Conservation (phyloP, 805 yeast species). For the Candida fluviatilis region DNA sequence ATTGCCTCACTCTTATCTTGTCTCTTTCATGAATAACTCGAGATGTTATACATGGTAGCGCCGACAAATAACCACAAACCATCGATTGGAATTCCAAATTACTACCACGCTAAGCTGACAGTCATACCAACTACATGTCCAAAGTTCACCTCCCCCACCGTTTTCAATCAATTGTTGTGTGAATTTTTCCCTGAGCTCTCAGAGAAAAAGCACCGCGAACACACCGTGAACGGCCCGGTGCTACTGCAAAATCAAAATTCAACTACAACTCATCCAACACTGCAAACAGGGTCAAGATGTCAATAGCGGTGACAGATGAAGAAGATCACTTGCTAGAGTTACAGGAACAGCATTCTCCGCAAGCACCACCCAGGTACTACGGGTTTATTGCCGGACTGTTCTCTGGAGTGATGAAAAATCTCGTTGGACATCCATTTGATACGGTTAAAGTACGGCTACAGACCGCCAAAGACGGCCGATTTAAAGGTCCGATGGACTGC, state of each 20-base stretch:
- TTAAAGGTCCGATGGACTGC: conserved; percentile 82
- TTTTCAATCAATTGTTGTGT: too few species aligned
- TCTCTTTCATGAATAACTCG: too few species aligned
- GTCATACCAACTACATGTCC: too few species aligned
- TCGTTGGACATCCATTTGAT: conserved; percentile 92
- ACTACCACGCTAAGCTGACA: too few species aligned
- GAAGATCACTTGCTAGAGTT: conserved; percentile 19
- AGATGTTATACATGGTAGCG: too few species aligned
- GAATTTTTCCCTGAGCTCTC: too few species aligned
- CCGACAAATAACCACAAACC: too few species aligned
- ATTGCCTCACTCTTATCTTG: too few species aligned
- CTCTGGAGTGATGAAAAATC: conserved; percentile 81
- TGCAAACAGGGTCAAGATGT: conserved; percentile 11
- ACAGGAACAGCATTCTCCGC: conserved; percentile 9
- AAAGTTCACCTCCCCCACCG: too few species aligned
- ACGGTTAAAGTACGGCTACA: conserved; percentile 85
- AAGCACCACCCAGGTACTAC: conserved; percentile 49
- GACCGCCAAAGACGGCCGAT: conserved; percentile 54
- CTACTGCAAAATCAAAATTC: neutral
- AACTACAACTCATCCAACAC: neutral
- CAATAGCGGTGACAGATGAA: conserved; percentile 22
- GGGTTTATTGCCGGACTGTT: conserved; percentile 89
- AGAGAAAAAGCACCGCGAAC: too few species aligned
- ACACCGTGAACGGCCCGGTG: neutral
- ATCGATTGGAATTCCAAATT: too few species aligned